Evolutionary conservation across 2,329 filamentous ascomycete species (phyloP).

Genomic region (Alternaria triticimaculans): DNA sequence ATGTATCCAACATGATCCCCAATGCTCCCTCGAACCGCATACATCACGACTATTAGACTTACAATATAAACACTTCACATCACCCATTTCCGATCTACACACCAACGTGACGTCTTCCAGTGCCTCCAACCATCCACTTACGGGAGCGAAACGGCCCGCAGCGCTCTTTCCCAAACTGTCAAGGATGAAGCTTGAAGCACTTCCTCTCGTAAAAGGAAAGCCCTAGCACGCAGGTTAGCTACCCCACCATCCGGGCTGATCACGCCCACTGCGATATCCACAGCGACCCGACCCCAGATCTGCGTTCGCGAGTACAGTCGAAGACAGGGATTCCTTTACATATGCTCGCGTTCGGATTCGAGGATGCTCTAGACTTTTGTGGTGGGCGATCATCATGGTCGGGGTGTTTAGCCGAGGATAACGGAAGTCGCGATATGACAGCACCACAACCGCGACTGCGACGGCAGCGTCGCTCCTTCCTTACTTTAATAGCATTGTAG

Average conservation of each 20-base stretch:
- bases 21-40: background rate
- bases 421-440: background rate
- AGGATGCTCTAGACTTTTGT: background rate
- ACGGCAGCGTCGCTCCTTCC: background rate
- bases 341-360: conserved; percentile 5
- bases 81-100: too few relatives aligned
- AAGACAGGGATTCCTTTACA: background rate
- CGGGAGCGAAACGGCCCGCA: conserved; percentile 17
- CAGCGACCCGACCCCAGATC: background rate
- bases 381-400: background rate
- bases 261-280: background rate
- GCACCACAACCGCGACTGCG: background rate
- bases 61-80: background rate
- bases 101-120: background rate
- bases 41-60: background rate
- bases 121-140: background rate
- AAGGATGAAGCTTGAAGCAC: conserved; percentile 17
- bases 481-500: background rate
- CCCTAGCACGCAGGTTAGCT: background rate
- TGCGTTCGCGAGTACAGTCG: background rate
- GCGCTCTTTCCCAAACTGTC: background rate
- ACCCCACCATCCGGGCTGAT: conserved; percentile 3
- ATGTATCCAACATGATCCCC: background rate
- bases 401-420: background rate
- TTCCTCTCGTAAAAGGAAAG: background rate